Conservation (phyloP, 441 rosid genomes). For the Pelargonium cotyledonis region DNA sequence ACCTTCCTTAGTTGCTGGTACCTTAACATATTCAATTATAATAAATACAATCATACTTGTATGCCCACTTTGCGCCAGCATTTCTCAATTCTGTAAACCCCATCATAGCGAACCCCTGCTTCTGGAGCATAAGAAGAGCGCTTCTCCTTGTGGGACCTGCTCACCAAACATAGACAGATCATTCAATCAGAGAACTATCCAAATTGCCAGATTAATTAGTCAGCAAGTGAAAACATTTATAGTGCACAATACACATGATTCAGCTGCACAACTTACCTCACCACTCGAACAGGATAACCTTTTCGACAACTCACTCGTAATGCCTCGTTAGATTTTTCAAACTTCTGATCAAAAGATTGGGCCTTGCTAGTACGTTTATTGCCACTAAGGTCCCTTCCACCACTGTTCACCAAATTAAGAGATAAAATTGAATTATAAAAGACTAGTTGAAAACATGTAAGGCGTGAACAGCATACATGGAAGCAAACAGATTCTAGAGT, state of each 20-base stretch:
- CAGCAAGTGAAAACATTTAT: too few species aligned
- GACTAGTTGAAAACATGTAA: too few species aligned
- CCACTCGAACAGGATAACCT: conserved; percentile 84
- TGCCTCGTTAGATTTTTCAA: conserved; percentile 53
- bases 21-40: neutral
- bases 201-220: too few species aligned
- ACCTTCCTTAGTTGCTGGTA: neutral
- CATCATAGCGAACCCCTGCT: conserved; percentile 75
- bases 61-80: conserved; percentile 68
- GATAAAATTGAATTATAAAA: too few species aligned
- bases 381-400: conserved; percentile 61
- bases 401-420: conserved; percentile 39
- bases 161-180: conserved; percentile 10
- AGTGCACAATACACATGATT: too few species aligned
- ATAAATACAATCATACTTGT: conserved; percentile 33
- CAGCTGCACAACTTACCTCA: conserved; percentile 51
- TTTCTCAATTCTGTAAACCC: conserved; percentile 66
- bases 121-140: conserved; percentile 71
- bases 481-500: too few species aligned
- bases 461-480: too few species aligned
- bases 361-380: conserved; percentile 66
- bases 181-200: too few species aligned
- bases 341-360: conserved; percentile 72
- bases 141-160: conserved; percentile 72
- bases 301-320: conserved; percentile 60